Evolutionary conservation across 176 grass and related monocot genomes (phyloP).

Genomic region (Luzula sylvatica): DNA sequence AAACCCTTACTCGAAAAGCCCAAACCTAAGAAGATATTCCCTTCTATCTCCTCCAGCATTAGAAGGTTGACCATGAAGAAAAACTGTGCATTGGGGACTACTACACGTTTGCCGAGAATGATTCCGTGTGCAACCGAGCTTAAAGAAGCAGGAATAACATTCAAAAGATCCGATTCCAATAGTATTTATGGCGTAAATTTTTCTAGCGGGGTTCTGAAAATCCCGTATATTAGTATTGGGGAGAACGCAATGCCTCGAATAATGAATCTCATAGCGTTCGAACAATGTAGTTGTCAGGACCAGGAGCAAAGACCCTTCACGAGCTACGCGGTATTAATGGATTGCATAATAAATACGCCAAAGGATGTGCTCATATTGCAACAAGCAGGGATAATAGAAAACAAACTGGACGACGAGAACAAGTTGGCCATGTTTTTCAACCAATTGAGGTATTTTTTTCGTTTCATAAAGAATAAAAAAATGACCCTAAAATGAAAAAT

Average conservation of each 20-base stretch:
- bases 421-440: slow-evolving; percentile 10
- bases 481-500: no score
- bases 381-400: slow-evolving; percentile 11
- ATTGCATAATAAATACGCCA: slow-evolving; percentile 18
- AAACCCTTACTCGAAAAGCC: not conserved
- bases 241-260: slow-evolving; percentile 8
- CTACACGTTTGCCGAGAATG: slow-evolving; percentile 5
- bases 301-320: slow-evolving; percentile 13
- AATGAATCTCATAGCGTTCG: slow-evolving; percentile 20
- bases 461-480: not conserved
- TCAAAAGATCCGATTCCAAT: slow-evolving; percentile 9
- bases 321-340: slow-evolving; percentile 22
- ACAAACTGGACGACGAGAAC: slow-evolving; percentile 13
- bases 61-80: not conserved
- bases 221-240: slow-evolving; percentile 1
- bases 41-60: slow-evolving; percentile 2
- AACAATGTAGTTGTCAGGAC: slow-evolving; percentile 12
- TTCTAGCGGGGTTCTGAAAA: slow-evolving; percentile 8
- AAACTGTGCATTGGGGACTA: not conserved
- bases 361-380: slow-evolving; percentile 19
- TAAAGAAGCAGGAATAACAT: slow-evolving; percentile 21
- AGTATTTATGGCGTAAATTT: slow-evolving; percentile 1
- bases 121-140: slow-evolving; percentile 20
- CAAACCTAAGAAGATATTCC: not conserved
- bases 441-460: slow-evolving; percentile 14